A percentile compares a stretch with the other conserved stretches of the same genome.
Evolutionary conservation across 345 rosid species (phyloP).

Genomic region (Eucalyptus caleyi): DNA sequence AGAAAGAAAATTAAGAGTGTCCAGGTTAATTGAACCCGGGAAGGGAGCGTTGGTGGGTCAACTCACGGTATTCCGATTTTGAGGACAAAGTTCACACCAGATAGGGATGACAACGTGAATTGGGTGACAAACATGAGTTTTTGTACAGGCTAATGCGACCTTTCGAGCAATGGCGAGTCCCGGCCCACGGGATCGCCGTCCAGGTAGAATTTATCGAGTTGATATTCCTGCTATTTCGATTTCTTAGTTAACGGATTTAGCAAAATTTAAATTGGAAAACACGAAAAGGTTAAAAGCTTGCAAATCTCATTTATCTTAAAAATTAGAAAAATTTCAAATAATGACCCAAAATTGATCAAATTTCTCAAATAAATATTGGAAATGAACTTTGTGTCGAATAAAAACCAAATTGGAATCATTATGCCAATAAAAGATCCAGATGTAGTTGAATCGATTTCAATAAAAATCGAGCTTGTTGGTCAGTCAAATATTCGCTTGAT

Average conservation of each 20-base stretch:
- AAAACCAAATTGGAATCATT: no score
- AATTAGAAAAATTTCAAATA: no score
- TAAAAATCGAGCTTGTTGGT: no score
- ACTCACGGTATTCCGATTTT: neutral
- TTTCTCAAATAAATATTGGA: no score
- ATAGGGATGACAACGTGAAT: neutral
- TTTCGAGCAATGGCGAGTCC: no score
- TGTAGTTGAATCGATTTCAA: no score
- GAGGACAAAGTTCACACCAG: neutral
- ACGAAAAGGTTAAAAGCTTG: neutral
- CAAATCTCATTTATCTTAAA: neutral
- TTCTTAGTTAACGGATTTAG: neutral
- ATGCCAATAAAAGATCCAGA: no score
- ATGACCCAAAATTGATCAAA: no score
- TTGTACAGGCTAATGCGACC: no score
- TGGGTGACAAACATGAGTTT: neutral
- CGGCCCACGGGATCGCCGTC: accelerated
- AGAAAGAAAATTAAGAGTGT: neutral
- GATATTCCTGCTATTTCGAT: neutral
- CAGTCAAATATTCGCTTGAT: no score
- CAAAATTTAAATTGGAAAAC: neutral
- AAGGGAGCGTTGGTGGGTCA: no score
- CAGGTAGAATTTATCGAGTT: neutral
- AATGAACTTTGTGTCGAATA: no score
- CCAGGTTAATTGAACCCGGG: neutral